These are phyloP conservation scores for Emmonsia crescens DNA, from an alignment of 2,329 filamentous ascomycete species.

Conservation along the genomic window DNA sequence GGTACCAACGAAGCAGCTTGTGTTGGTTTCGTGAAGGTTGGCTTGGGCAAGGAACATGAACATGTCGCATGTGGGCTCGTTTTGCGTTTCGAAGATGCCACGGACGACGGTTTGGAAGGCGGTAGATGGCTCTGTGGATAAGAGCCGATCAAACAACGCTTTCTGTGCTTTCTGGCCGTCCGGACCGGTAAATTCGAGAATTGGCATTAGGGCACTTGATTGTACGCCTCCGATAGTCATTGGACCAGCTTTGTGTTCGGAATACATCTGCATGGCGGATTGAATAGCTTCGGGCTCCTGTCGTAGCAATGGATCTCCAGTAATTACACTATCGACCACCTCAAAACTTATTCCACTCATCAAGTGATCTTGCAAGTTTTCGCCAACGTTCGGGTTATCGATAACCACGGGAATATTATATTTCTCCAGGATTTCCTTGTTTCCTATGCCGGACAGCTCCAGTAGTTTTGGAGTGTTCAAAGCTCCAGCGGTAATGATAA, in stretches of 20 bases:
- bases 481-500: conserved; percentile 50
- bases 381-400: conserved; percentile 37
- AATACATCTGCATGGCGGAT: conserved; percentile 21
- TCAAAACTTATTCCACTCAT: conserved; percentile 22
- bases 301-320: conserved; percentile 22
- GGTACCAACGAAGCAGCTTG: not conserved
- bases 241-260: conserved; percentile 6
- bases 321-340: conserved; percentile 25
- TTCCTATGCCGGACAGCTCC: conserved; percentile 51
- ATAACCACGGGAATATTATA: conserved; percentile 15
- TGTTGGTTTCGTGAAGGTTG: conserved; percentile 14
- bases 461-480: conserved; percentile 46
- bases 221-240: conserved; percentile 5
- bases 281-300: conserved; percentile 37
- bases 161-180: not conserved
- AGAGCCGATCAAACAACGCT: not conserved
- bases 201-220: conserved; percentile 10
- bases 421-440: conserved; percentile 5
- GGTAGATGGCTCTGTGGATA: not conserved
- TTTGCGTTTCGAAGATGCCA: not conserved
- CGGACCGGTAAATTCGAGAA: conserved; percentile 5
- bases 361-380: conserved; percentile 42
- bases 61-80: conserved; percentile 13
- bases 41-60: conserved; percentile 23
- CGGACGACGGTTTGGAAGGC: not conserved